phyloP scores from a whole-genome alignment of 192 early-diverging fungal genomes.

The Entomortierella chlamydospora region DNA sequence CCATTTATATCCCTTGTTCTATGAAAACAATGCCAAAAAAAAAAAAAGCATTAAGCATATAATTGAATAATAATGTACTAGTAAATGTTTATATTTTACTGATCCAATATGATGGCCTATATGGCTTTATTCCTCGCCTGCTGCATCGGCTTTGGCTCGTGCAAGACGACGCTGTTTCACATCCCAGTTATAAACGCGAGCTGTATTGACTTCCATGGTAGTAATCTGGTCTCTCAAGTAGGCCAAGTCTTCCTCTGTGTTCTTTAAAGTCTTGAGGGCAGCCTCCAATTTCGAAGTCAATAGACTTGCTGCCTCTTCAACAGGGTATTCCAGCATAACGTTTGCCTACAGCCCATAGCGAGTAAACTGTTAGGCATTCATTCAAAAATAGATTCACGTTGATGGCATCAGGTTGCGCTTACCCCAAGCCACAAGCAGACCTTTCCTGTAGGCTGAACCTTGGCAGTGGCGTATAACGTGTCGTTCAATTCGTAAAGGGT shows the following conservation, averaged over 20 bases:
- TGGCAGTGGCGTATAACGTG: slow-evolving; percentile 90
- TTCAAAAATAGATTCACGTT: no score
- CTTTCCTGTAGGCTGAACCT: slow-evolving; percentile 77
- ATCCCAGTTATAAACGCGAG: slow-evolving; percentile 98
- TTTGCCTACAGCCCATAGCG: slow-evolving; percentile 81
- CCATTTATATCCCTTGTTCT: not conserved
- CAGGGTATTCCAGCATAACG: slow-evolving; percentile 96
- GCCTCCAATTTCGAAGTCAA: slow-evolving; percentile 79
- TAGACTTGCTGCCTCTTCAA: slow-evolving; percentile 87
- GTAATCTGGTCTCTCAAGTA: slow-evolving; percentile 98
- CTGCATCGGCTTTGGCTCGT: slow-evolving; percentile 53
- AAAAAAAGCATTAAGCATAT: not conserved
- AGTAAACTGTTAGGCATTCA: no score
- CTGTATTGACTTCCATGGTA: slow-evolving; percentile 99
- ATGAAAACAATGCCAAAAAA: slow-evolving; percentile 2
- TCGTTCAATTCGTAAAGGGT: slow-evolving; percentile 95
- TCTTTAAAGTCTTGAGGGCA: slow-evolving; percentile 77
- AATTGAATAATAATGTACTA: slow-evolving; percentile 9
- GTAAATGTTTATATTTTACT: not conserved
- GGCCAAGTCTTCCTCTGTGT: slow-evolving; percentile 90
- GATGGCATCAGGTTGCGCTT: no score
- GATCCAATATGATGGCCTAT: not conserved
- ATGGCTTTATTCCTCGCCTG: slow-evolving; percentile 21
- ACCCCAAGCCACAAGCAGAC: slow-evolving; percentile 98
- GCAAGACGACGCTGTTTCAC: slow-evolving; percentile 82